These are phyloP conservation scores for Hibiscus trionum DNA, from an alignment of 345 rosid genomes.

Conservation along the genomic window DNA sequence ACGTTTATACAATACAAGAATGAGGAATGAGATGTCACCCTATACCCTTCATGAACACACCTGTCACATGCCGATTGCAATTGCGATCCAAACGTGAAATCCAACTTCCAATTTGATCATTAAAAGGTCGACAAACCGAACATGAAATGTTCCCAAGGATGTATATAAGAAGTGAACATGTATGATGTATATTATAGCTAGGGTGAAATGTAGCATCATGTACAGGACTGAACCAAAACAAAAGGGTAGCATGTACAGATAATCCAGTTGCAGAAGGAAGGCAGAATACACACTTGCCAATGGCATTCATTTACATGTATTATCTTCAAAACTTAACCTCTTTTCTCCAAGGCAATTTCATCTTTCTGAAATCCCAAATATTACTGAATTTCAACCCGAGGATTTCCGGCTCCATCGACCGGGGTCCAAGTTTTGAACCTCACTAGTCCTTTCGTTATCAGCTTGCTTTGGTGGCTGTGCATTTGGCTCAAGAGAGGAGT, in stretches of 20 bases:
- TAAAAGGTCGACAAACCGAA: too few species aligned
- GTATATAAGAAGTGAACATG: neutral
- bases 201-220: neutral
- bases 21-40: neutral
- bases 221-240: neutral
- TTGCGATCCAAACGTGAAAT: neutral
- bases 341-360: neutral
- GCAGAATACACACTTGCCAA: constrained; percentile 3
- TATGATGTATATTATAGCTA: neutral
- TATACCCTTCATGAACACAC: too few species aligned
- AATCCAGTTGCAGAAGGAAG: neutral
- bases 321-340: neutral
- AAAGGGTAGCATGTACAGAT: neutral
- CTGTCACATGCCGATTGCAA: neutral
- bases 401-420: neutral
- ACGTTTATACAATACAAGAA: neutral
- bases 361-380: neutral
- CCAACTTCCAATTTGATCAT: too few species aligned
- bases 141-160: too few species aligned
- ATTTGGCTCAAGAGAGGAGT: neutral
- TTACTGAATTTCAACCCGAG: neutral
- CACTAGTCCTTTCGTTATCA: neutral
- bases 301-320: neutral
- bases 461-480: neutral
- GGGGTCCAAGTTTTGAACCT: neutral